Evolutionary conservation across 805 yeast species (phyloP).

Genomic region (Lipomyces sp.): DNA sequence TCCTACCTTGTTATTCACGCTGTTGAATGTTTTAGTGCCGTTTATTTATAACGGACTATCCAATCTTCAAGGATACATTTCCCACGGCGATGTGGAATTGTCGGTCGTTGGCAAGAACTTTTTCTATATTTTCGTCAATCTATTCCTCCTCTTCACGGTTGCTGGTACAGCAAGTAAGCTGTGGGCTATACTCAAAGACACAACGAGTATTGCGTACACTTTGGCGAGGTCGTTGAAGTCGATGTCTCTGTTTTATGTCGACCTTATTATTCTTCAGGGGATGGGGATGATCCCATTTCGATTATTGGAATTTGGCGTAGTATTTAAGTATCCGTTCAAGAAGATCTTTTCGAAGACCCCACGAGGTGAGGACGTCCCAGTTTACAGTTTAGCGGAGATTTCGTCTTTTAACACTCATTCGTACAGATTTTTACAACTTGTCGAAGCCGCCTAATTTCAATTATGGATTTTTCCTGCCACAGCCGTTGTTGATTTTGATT

Average conservation of each 20-base stretch:
- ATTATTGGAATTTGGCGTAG: slow-evolving; percentile 72
- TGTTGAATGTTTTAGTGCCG: slow-evolving; percentile 79
- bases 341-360: slow-evolving; percentile 70
- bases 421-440: slow-evolving; percentile 57
- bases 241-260: slow-evolving; percentile 84
- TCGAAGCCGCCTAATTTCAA: slow-evolving; percentile 89
- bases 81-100: slow-evolving; percentile 88
- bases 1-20: slow-evolving; percentile 87
- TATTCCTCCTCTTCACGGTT: slow-evolving; percentile 88
- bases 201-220: slow-evolving; percentile 82
- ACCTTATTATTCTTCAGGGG: slow-evolving; percentile 70
- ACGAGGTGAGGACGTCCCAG: slow-evolving; percentile 41
- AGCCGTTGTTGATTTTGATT: slow-evolving; percentile 79
- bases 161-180: slow-evolving; percentile 86
- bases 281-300: slow-evolving; percentile 88
- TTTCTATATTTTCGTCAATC: slow-evolving; percentile 88
- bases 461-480: slow-evolving; percentile 88
- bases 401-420: not conserved
- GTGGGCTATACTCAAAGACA: slow-evolving; percentile 79
- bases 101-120: slow-evolving; percentile 89
- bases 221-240: slow-evolving; percentile 78
- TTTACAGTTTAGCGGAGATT: not conserved
- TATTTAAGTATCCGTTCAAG: slow-evolving; percentile 70
- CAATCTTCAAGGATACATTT: slow-evolving; percentile 78
- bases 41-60: slow-evolving; percentile 82